Conservation (phyloP, 495 filamentous ascomycete genomes). For the Hyaloscypha bicolor region DNA sequence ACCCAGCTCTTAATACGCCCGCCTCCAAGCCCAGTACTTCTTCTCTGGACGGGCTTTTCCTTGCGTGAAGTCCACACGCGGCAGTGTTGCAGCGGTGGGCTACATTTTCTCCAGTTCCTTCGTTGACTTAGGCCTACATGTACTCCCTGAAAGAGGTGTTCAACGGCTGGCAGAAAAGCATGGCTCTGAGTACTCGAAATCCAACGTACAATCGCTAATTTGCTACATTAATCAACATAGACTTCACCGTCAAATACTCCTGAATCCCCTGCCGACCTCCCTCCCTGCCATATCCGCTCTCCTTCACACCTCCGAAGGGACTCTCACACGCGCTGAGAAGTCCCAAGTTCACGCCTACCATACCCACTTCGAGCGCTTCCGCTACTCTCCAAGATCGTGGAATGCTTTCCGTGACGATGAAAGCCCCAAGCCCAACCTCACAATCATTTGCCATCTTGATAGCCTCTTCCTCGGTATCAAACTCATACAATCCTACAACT, state of each 20-base stretch:
- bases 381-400: conserved; percentile 71
- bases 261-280: conserved; percentile 30
- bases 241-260: conserved; percentile 30
- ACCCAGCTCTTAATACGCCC: no score
- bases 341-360: conserved; percentile 84
- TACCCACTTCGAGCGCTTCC: conserved; percentile 79
- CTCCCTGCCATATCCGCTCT: conserved; percentile 36
- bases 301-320: conserved; percentile 40
- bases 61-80: no score
- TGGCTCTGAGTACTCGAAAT: no score
- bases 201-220: background rate
- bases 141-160: no score
- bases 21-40: no score
- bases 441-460: conserved; percentile 75
- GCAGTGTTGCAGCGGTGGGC: no score
- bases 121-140: no score
- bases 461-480: conserved; percentile 80
- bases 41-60: no score
- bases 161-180: no score
- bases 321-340: conserved; percentile 23
- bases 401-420: conserved; percentile 76
- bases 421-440: conserved; percentile 78
- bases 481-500: conserved; percentile 75
- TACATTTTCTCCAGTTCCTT: no score
- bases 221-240: conserved; percentile 24